Percentiles rank a stretch among this genome's conserved stretches.
Evolutionary conservation across 352 stramenopile genomes (phyloP).

Genomic region (Phytopythium litorale): DNA sequence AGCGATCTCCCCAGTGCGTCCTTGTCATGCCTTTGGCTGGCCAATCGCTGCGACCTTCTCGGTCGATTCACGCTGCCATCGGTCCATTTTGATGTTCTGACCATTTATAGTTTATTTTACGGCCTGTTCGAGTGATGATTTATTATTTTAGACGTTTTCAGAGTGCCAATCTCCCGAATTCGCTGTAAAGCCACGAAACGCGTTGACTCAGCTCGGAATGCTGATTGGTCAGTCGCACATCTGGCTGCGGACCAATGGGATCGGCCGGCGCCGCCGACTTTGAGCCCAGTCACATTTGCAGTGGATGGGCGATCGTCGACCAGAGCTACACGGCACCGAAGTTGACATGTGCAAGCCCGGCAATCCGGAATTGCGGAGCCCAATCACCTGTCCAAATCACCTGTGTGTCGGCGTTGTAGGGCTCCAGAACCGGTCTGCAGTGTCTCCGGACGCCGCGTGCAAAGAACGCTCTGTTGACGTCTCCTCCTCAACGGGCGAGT

Average conservation of each 20-base stretch:
- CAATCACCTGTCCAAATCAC: neutral
- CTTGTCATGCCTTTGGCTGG: neutral
- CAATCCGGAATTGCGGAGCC: no score
- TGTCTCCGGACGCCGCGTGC: neutral
- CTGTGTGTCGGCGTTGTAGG: neutral
- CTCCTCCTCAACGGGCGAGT: neutral
- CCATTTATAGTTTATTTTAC: neutral
- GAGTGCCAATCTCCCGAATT: neutral
- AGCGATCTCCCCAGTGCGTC: neutral
- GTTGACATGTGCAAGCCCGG: no score
- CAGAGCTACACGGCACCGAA: no score
- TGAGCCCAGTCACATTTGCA: neutral
- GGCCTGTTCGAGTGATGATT: no score
- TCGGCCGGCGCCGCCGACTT: neutral
- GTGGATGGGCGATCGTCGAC: neutral
- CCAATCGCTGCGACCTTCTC: neutral
- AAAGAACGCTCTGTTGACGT: constrained; percentile 1
- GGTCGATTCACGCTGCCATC: neutral
- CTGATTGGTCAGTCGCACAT: neutral
- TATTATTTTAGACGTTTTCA: no score
- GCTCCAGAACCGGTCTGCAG: neutral
- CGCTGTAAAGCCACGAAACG: neutral
- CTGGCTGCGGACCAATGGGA: neutral
- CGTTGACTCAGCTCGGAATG: neutral
- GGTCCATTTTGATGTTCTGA: neutral